Percentiles rank a stretch among this genome's conserved stretches.
These are phyloP conservation scores for Cutaneotrichosporon daszewskae DNA, from an alignment of 1,284 basidiomycete species.

Conservation along the genomic window DNA sequence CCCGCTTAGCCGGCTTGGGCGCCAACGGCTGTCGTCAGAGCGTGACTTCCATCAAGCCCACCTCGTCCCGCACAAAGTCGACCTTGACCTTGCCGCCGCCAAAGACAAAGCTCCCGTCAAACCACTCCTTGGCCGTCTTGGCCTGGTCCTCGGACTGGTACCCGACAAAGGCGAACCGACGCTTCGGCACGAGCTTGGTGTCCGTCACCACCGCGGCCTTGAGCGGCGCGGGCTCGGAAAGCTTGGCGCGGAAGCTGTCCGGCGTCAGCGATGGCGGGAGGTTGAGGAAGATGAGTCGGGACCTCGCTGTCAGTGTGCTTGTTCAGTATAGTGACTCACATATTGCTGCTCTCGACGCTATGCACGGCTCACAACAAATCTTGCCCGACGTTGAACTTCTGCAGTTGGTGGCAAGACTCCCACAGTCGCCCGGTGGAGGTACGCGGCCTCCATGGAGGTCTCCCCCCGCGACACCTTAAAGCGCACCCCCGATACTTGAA, in stretches of 20 bases:
- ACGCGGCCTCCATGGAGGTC: neutral
- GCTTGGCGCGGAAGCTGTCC: constrained; percentile 58
- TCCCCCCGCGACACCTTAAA: neutral
- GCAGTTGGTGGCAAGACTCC: neutral
- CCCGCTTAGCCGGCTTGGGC: constrained; percentile 23
- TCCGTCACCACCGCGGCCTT: constrained; percentile 63
- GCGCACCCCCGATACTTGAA: neutral
- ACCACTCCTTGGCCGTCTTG: constrained; percentile 69
- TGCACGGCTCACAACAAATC: neutral
- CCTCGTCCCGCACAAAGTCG: constrained; percentile 64
- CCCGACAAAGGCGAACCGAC: constrained; percentile 89
- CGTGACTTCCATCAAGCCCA: constrained; percentile 24
- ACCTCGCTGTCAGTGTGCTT: constrained; percentile 49
- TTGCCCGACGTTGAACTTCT: neutral
- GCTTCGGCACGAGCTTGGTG: constrained; percentile 72
- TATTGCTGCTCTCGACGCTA: neutral
- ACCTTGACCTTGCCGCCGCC: constrained; percentile 71
- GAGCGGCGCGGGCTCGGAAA: constrained; percentile 30
- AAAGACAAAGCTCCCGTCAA: constrained; percentile 71
- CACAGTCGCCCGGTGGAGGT: neutral
- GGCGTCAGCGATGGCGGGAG: constrained; percentile 61
- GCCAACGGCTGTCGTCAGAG: constrained; percentile 7
- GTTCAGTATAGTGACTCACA: neutral
- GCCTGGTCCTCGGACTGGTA: constrained; percentile 80
- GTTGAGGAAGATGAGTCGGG: constrained; percentile 86